phyloP scores from a whole-genome alignment of 2,329 filamentous ascomycete species.

The Bretziella fagacearum region DNA sequence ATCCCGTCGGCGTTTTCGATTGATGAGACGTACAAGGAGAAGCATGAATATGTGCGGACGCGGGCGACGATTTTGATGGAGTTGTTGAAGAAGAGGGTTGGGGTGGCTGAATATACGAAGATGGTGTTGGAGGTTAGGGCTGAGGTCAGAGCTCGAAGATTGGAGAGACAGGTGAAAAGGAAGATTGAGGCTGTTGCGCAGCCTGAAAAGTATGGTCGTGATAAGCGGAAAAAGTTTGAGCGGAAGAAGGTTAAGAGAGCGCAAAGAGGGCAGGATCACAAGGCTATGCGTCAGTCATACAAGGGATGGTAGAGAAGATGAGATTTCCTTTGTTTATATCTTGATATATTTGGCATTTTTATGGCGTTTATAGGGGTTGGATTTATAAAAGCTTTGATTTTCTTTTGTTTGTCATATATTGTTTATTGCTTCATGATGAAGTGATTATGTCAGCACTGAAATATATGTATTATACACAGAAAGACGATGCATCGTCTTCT shows the following conservation, averaged over 20 bases:
- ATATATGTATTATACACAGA: not conserved
- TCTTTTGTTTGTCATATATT: slow-evolving; percentile 10
- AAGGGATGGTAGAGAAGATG: slow-evolving; percentile 26
- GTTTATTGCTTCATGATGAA: slow-evolving; percentile 19
- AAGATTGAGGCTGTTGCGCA: slow-evolving; percentile 72
- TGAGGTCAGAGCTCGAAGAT: slow-evolving; percentile 52
- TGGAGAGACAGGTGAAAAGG: slow-evolving; percentile 64
- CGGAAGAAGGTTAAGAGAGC: slow-evolving; percentile 71
- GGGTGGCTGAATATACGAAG: slow-evolving; percentile 61
- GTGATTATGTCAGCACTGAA: not conserved
- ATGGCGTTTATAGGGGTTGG: not conserved
- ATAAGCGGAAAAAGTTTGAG: slow-evolving; percentile 71
- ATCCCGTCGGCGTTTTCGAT: slow-evolving; percentile 55
- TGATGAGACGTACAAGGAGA: slow-evolving; percentile 50
- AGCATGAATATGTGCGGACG: slow-evolving; percentile 52
- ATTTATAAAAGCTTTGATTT: slow-evolving; percentile 4
- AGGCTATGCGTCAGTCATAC: slow-evolving; percentile 54
- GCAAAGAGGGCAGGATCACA: slow-evolving; percentile 57
- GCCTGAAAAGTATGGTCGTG: slow-evolving; percentile 60
- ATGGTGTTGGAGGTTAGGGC: slow-evolving; percentile 57
- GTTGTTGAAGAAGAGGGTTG: slow-evolving; percentile 67
- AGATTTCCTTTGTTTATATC: slow-evolving; percentile 3
- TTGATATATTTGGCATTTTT: slow-evolving; percentile 1
- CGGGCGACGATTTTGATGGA: slow-evolving; percentile 66
- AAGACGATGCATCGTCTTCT: too few relatives aligned